Evolutionary conservation across 768 basidiomycete species (phyloP), one percentile per base, ranked within the genome.

Genomic region (Crucibulum laeve): DNA sequence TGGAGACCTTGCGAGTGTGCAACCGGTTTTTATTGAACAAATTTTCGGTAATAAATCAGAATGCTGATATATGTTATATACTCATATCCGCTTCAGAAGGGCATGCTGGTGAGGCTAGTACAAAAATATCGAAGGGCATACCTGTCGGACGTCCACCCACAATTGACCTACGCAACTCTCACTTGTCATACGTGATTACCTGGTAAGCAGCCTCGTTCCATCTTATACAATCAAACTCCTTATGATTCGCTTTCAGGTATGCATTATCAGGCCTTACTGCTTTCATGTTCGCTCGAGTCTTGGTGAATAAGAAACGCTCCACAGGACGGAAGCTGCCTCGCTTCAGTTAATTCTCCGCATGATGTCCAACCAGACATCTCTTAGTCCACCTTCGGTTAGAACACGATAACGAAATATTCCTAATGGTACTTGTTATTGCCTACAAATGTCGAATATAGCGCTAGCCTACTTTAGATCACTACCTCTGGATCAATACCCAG

Each of bases 131-230:
- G 4, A 82, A 79, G 46, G 96, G 93, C 11, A 71, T 86, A 36
- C 96, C 96, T 2, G 68, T 98, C 36, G 96, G 95, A 32, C 80
- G 91, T 39, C 63, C 84, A 18, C 79, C 91, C 3, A 79, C 79
- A 2, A 81, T 97, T 19, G 91, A 97, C 54, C 67, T 99, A 35
- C 76, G 96, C 38, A 99, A 99, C 62, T 80, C 91, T 26, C 96
- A 99, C 67, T 73, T 90, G 5, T 93, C 91, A 8, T 99, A 99
- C 64, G 91, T 96, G 3, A 77, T 87, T 11, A 99, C 94, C 8
- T 99, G 96, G 96, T 93, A 58, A 25, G 74, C 57, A 25, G 38
- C 30, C 25, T 39, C 18, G 22, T 40, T 17, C 44, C 25, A 44
- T 36, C 42, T 24, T 41, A 1, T 11, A 18, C 30, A 11, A 35